phyloP scores from a whole-genome alignment of 306 rosid species.

The Canavalia gladiata region DNA sequence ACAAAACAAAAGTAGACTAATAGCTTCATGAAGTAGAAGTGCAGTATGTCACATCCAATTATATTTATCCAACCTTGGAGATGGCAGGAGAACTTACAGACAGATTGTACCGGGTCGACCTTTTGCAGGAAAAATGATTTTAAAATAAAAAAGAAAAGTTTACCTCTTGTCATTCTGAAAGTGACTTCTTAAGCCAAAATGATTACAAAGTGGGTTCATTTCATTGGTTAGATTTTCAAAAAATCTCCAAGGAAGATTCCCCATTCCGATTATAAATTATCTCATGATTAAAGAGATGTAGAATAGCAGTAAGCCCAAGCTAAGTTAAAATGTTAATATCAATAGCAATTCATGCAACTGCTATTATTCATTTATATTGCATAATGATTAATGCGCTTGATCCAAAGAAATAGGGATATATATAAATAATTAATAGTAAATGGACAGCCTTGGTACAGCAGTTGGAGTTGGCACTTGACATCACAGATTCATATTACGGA shows the following conservation, averaged over 20 bases:
- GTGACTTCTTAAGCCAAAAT: constrained; percentile 29
- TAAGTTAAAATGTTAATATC: constrained; percentile 12
- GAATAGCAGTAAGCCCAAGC: constrained; percentile 6
- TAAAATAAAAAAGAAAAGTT: background rate
- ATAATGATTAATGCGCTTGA: constrained; percentile 12
- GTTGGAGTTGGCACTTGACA: background rate
- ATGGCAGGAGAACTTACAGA: constrained; percentile 4
- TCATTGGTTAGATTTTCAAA: constrained; percentile 11
- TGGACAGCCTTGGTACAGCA: background rate
- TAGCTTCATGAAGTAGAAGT: background rate
- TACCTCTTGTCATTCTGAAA: background rate
- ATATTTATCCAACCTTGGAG: constrained; percentile 11
- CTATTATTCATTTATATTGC: background rate
- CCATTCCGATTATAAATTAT: background rate
- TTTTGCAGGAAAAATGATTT: background rate
- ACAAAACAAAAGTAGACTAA: background rate
- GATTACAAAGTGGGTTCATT: constrained; percentile 20
- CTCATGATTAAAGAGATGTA: constrained; percentile 6
- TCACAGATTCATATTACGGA: background rate
- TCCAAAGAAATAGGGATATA: background rate
- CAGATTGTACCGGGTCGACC: background rate
- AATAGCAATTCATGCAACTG: constrained; percentile 6
- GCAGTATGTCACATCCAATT: background rate
- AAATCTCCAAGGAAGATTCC: background rate
- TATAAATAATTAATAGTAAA: background rate